Base-by-base conservation (phyloP, 2,329 filamentous ascomycete species). In the Microdochium paspali region DNA sequence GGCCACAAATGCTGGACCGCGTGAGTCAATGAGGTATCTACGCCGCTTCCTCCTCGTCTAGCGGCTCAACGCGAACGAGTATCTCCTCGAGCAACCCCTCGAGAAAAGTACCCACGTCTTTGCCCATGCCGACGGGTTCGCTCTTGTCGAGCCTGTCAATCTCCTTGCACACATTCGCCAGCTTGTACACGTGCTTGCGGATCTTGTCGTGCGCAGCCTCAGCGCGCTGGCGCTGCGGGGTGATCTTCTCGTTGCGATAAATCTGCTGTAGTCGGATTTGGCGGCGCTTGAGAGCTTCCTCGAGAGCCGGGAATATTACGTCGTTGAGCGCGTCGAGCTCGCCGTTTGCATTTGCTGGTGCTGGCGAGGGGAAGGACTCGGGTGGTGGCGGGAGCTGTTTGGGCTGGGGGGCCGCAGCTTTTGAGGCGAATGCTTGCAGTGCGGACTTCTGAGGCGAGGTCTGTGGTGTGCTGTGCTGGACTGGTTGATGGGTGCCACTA, bases 11-110 rank as follows among this genome's bases (percentile, higher is more conserved):
- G n/a, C n/a, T n/a, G n/a, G n/a, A n/a, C n/a, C n/a, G n/a, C n/a
- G n/a, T n/a, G n/a, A n/a, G n/a, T n/a, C n/a, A n/a, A n/a, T n/a
- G n/a, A n/a, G n/a, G n/a, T n/a, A 30, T 30, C 24, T 23, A 43
- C 20, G 20, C 39, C 20, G 24, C 43, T 47, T 81, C 79, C n/a
- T 80, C 79, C 55, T 89, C 87, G 58, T 93, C 87, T 51, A 90
- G 74, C 3, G 90, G 87, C 69, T 97, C 91, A 13, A 97, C 88
- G 48, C 93, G 72, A 30, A 96, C 90, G 21, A 98, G 70, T 23
- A 98, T 85, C 71, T 98, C 93, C 64, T 98, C 93, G 28, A 98
- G 70, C 52, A 97, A 79, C 0, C 90, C 91, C 64, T 98, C 93
- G 7, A 97, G 67, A 56, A 97, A 94, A 1, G 87, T 88, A 42